A percentile compares a stretch with the other conserved stretches of the same genome.
Conservation (phyloP, 2,329 filamentous ascomycete genomes). For the Paraphoma chrysanthemicola region DNA sequence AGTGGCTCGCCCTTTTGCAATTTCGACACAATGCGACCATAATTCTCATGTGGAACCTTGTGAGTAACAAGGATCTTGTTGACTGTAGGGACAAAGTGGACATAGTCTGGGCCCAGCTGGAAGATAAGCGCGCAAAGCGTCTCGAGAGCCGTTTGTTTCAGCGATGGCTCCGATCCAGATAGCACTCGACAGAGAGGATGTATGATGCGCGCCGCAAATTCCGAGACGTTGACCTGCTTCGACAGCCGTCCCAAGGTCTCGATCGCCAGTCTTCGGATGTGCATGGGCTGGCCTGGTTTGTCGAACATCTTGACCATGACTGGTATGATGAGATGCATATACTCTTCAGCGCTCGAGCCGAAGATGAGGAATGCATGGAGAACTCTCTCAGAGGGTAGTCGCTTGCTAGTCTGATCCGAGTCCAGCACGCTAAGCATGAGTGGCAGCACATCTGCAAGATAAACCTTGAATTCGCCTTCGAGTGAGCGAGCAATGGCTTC, state of each 20-base stretch:
- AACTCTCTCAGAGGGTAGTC: constrained; percentile 86
- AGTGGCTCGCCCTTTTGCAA: constrained; percentile 92
- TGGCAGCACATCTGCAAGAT: constrained; percentile 85
- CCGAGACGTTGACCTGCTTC: constrained; percentile 94
- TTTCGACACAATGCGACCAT: constrained; percentile 90
- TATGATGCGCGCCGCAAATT: constrained; percentile 95
- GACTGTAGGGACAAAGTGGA: constrained; percentile 91
- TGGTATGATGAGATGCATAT: constrained; percentile 98
- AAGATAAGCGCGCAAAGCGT: constrained; percentile 95
- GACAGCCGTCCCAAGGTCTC: constrained; percentile 95
- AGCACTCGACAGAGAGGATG: constrained; percentile 89
- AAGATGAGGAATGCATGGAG: constrained; percentile 96
- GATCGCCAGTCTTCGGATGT: constrained; percentile 85
- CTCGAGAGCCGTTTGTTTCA: constrained; percentile 86
- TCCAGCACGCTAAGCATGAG: constrained; percentile 95
- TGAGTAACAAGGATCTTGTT: constrained; percentile 82
- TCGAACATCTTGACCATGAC: constrained; percentile 95
- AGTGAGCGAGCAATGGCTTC: constrained; percentile 93
- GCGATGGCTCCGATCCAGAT: constrained; percentile 71
- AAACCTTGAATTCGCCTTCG: constrained; percentile 98
- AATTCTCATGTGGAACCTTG: constrained; percentile 87
- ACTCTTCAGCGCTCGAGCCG: constrained; percentile 93
- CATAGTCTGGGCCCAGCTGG: constrained; percentile 92
- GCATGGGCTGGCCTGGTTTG: constrained; percentile 79
- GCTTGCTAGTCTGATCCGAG: constrained; percentile 76